phyloP scores from a whole-genome alignment of 2,329 filamentous ascomycete species.

The Fusarium beomiforme region DNA sequence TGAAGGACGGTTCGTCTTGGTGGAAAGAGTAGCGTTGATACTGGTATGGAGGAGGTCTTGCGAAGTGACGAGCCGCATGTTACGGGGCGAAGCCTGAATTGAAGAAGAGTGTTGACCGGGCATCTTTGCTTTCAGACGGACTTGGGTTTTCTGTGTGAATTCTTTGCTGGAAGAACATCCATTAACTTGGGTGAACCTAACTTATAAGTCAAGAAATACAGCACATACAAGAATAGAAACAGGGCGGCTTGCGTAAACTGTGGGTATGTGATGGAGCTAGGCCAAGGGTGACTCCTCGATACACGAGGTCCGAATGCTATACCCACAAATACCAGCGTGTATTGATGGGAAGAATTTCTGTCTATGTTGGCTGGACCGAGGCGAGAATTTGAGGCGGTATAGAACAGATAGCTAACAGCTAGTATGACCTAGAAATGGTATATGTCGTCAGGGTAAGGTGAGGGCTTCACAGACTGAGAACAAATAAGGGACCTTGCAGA shows the following conservation, averaged over 20 bases:
- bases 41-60: slow-evolving; percentile 65
- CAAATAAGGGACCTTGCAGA: slow-evolving; percentile 12
- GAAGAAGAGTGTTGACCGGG: slow-evolving; percentile 51
- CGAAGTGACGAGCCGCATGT: slow-evolving; percentile 55
- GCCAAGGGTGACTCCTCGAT: slow-evolving; percentile 23
- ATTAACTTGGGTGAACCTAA: background rate
- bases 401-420: background rate
- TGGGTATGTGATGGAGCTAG: slow-evolving; percentile 38
- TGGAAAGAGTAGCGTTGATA: slow-evolving; percentile 61
- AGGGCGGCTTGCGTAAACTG: slow-evolving; percentile 40
- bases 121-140: slow-evolving; percentile 44
- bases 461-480: slow-evolving; percentile 3
- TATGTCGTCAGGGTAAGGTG: background rate
- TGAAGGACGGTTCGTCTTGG: slow-evolving; percentile 54
- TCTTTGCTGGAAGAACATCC: slow-evolving; percentile 7
- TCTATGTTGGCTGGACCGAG: slow-evolving; percentile 8
- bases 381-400: background rate
- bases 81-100: slow-evolving; percentile 58
- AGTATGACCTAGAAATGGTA: background rate
- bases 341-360: slow-evolving; percentile 17
- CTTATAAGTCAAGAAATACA: slow-evolving; percentile 24
- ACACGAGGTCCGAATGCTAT: slow-evolving; percentile 6
- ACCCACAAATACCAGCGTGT: background rate
- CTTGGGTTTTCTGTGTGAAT: slow-evolving; percentile 13
- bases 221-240: slow-evolving; percentile 36